A percentile compares a stretch with the other conserved stretches of the same genome.
Conservation (phyloP, 2,329 filamentous ascomycete genomes). For the Sporothrix pseudoabietina region DNA sequence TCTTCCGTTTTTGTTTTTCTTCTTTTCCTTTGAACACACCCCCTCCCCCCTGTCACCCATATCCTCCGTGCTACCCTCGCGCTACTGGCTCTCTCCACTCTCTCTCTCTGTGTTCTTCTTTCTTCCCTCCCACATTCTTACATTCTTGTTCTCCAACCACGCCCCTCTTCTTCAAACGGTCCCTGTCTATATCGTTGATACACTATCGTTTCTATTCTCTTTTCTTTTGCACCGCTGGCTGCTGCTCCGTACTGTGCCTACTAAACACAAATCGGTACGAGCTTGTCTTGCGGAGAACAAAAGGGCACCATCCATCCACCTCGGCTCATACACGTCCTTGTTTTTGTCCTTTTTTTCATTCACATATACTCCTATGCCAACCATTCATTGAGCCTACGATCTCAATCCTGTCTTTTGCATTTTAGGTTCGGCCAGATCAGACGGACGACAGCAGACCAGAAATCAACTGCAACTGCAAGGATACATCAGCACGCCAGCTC, state of each 20-base stretch:
- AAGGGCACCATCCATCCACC: constrained; percentile 13
- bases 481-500: not conserved
- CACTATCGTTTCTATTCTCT: constrained; percentile 25
- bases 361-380: not conserved
- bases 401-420: constrained; percentile 1
- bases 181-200: constrained; percentile 28
- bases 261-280: not conserved
- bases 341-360: not conserved
- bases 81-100: constrained; percentile 10
- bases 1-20: constrained; percentile 15
- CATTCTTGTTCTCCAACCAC: not conserved
- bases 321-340: not conserved
- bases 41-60: constrained; percentile 10
- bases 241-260: not conserved
- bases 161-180: not conserved
- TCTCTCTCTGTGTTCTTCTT: not conserved
- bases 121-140: not conserved
- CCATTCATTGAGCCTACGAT: constrained; percentile 6
- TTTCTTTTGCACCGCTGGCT: not conserved
- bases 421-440: constrained; percentile 9
- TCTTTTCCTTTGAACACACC: not conserved
- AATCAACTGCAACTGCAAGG: not conserved
- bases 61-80: constrained; percentile 10
- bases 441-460: not conserved
- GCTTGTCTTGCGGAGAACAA: constrained; percentile 5